phyloP scores from a whole-genome alignment of 2,329 filamentous ascomycete genomes.

The Fusarium beomiforme region DNA sequence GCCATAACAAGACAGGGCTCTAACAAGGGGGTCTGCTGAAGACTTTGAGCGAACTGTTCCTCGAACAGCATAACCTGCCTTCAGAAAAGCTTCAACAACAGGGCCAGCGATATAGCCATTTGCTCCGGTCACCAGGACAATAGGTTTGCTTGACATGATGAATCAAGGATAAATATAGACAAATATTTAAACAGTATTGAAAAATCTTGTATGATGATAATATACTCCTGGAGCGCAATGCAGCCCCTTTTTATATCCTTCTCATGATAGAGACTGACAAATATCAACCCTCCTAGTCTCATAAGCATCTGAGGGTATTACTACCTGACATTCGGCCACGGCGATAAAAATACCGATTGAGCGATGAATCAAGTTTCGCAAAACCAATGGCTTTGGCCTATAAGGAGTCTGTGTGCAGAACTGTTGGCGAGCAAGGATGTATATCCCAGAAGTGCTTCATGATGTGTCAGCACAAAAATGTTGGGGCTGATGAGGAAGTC shows the following conservation, averaged over 20 bases:
- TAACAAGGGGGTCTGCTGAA: constrained; percentile 30
- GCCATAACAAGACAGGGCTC: constrained; percentile 32
- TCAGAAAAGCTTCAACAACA: constrained; percentile 50
- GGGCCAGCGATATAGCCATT: constrained; percentile 53
- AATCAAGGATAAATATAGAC: background rate
- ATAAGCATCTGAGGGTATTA: background rate
- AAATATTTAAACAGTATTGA: background rate
- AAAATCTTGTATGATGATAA: background rate
- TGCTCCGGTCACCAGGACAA: constrained; percentile 51
- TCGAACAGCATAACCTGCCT: constrained; percentile 51
- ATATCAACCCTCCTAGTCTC: background rate
- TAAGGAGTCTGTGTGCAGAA: background rate
- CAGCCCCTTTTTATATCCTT: background rate
- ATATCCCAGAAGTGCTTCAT: background rate
- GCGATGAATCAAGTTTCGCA: background rate
- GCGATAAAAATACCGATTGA: background rate
- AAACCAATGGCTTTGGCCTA: background rate
- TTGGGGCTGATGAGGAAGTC: background rate
- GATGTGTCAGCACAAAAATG: background rate
- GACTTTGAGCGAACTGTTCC: constrained; percentile 49
- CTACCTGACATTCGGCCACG: background rate
- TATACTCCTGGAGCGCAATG: background rate
- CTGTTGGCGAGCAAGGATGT: background rate
- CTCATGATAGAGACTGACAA: background rate
- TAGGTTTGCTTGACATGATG: constrained; percentile 35